Base-by-base conservation (phyloP, 1,284 basidiomycete genomes). In the Sphaerobolus stellatus region DNA sequence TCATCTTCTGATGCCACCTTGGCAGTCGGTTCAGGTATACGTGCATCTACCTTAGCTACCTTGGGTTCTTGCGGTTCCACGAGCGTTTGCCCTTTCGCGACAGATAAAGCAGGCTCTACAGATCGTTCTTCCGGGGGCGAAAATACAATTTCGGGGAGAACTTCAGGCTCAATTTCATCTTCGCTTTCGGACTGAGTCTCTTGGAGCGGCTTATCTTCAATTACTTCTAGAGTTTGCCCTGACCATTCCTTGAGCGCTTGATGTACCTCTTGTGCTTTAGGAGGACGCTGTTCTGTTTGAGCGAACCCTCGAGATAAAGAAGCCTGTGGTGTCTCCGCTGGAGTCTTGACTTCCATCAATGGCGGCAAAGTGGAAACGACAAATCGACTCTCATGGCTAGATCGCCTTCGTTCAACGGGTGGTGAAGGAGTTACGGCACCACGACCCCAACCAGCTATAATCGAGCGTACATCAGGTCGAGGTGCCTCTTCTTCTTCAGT, bases 331-430 rank as follows among this genome's bases (percentile, higher is more conserved):
- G 83, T 78, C 8, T 74, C 66, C n/a, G 67, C 69, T 9, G 84
- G 84, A 1, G 85, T 87, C 52, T 72, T 74, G 63, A 84, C 88
- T 67, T 90, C 88, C 54, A 77, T 72, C 54, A 90, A 65, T 4
- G 85, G 73, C 24, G 88, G 87, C 63, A 90, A 68, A 30, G 72
- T 71, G n/a, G 47, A 20, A 20, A 41, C 38, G 9, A 84, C 80
- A 60, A 85, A 86, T 59, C 76, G 36, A 24, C 41, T 82, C 56
- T 88, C 86, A 61, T 81, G 82, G 61, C 76, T 86, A 20, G 86
- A 83, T 64, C 78, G 82, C 46, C 83, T 77, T 61, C 78, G 83
- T 62, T 88, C 85, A 25, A 58, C 50, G 56, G 58, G 57, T n/a
- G 43, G 40, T 7, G 13, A 27, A 1, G 41, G 29, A 38, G 44